Evolutionary conservation across 768 basidiomycete species (phyloP), one percentile per base, ranked within the genome.

Genomic region (Kondoa malvinella): DNA sequence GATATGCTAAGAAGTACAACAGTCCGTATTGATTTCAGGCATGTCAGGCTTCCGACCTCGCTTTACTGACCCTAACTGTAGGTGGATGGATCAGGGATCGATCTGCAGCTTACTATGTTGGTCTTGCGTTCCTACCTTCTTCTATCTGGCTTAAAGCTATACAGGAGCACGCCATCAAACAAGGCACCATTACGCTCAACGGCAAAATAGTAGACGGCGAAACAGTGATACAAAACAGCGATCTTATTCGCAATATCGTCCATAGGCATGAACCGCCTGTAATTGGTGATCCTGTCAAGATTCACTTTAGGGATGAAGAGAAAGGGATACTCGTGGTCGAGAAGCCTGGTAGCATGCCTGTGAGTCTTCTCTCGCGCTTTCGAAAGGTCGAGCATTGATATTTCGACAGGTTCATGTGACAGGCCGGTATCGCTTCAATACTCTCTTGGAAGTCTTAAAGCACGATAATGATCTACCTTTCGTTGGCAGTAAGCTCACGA

Each of bases 141-240:
- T 14, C 2, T 1, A 33, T 34, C 27, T n/a, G 27, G 57, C 2
- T 8, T 0, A 31, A 0, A 25, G 17, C 34, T n/a, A 2, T 1
- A 68, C 67, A 86, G 85, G 77, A 81, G 71, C 86, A 85, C 70
- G 85, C 85, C 0, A 78, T 95, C n/a, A 85, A 90, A 72, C 88
- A 90, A 1, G 94, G 94, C 1, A 88, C 94, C n/a, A 92, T 91
- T 8, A 90, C 88, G 4, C 83, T 99, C 68, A 96, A 99, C 74
- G 92, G 91, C n/a, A 82, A 84, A 62, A 79, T 85, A n/a, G 91
- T 90, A 1, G 81, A 80, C 32, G 86, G 89, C 3, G 84, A 87
- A 66, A 87, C 85, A 4, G 81, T 94, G 16, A 81, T 99, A 61
- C 80, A 80, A 68, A 86, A 94, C 72, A 91, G 91, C 4, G 94